Percentiles rank a stretch among this genome's conserved stretches.
Conservation (phyloP, 2,329 filamentous ascomycete genomes). For the Aspergillus sp. region DNA sequence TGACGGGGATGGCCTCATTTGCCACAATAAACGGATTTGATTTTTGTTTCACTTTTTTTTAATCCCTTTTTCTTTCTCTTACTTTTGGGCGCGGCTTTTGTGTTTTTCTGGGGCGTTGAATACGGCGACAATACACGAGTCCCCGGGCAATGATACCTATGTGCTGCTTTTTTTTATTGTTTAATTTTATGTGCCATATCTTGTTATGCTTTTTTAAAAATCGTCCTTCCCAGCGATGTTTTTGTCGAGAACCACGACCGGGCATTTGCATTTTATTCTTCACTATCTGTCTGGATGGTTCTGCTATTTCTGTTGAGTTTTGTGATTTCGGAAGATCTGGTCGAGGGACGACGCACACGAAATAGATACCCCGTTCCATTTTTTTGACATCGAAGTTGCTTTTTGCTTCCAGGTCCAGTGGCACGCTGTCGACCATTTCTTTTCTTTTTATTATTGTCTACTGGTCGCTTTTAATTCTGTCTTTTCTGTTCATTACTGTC, state of each 20-base stretch:
- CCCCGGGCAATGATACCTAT: slow-evolving; percentile 30
- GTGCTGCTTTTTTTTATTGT: slow-evolving; percentile 9
- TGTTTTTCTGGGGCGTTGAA: slow-evolving; percentile 25
- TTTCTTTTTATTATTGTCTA: neutral
- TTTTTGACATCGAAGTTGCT: slow-evolving; percentile 5
- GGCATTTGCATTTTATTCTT: neutral
- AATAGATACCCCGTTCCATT: slow-evolving; percentile 21
- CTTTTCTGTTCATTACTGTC: too few species aligned
- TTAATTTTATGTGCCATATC: slow-evolving; percentile 5
- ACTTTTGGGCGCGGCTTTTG: slow-evolving; percentile 1
- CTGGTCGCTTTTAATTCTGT: too few species aligned
- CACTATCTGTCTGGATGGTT: neutral
- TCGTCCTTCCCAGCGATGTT: neutral
- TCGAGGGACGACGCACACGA: slow-evolving; percentile 22
- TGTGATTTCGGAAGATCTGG: slow-evolving; percentile 8
- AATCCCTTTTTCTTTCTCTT: slow-evolving; percentile 2
- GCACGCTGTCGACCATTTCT: neutral
- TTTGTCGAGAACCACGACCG: neutral
- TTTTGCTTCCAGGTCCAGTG: slow-evolving; percentile 6
- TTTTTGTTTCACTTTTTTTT: slow-evolving; percentile 3
- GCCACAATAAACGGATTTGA: too few species aligned
- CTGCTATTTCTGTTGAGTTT: neutral
- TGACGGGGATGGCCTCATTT: slow-evolving; percentile 4
- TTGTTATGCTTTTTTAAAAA: neutral
- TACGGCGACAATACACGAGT: slow-evolving; percentile 38